Evolutionary conservation across 1,139 yeast species (phyloP).

Genomic region (Diutina sp.): DNA sequence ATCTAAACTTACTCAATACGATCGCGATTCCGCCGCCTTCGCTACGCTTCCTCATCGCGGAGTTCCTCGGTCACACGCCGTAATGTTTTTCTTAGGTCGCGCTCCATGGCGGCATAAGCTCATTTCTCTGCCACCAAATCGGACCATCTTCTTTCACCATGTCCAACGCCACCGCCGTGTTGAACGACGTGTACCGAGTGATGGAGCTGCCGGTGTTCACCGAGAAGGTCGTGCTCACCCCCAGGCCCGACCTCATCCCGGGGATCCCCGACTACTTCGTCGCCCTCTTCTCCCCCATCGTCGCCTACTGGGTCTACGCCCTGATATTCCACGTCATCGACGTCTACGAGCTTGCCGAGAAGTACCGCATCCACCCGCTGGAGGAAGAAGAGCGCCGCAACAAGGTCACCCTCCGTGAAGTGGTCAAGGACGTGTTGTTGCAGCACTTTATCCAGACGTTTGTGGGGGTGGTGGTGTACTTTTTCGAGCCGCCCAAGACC

Average conservation of each 20-base stretch:
- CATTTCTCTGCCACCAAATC: neutral
- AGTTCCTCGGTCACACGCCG: neutral
- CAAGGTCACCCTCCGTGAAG: slow-evolving; percentile 57
- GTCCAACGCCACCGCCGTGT: neutral
- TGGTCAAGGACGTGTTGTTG: slow-evolving; percentile 64
- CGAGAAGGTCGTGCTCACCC: slow-evolving; percentile 4
- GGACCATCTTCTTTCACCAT: neutral
- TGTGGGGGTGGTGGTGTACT: slow-evolving; percentile 44
- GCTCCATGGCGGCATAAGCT: neutral
- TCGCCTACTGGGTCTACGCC: slow-evolving; percentile 76
- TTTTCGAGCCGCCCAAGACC: slow-evolving; percentile 46
- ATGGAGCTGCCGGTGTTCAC: neutral
- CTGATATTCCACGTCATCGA: slow-evolving; percentile 66
- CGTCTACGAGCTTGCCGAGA: slow-evolving; percentile 58
- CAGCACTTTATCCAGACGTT: slow-evolving; percentile 78
- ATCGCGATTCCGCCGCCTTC: no score
- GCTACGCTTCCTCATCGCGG: neutral
- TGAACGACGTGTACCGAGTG: neutral
- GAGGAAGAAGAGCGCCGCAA: slow-evolving; percentile 71
- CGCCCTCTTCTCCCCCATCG: slow-evolving; percentile 63
- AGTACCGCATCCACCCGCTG: slow-evolving; percentile 82
- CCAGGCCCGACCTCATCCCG: slow-evolving; percentile 29
- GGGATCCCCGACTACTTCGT: slow-evolving; percentile 64
- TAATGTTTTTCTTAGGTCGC: neutral
- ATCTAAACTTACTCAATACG: no score